Conservation (phyloP, 2,329 filamentous ascomycete genomes). For the Penicillium janthinellum region DNA sequence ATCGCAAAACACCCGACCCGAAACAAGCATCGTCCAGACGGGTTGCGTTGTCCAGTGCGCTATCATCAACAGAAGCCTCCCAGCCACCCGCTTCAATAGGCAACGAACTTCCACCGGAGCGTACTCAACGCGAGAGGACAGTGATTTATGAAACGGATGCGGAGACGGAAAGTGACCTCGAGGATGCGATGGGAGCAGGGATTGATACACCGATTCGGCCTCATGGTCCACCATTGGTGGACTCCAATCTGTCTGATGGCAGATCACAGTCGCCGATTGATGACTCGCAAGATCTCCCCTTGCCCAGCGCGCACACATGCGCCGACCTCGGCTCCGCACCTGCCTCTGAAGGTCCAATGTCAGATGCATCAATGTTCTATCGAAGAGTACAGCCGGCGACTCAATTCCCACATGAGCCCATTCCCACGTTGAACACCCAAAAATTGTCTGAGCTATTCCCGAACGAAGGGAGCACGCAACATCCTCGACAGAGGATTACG, state of each 20-base stretch:
- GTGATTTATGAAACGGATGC: conserved; percentile 48
- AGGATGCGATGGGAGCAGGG: conserved; percentile 23
- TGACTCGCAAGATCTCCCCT: conserved; percentile 38
- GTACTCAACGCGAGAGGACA: conserved; percentile 27
- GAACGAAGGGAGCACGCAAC: conserved; percentile 26
- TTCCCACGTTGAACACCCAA: conserved; percentile 40
- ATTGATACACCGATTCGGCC: conserved; percentile 13
- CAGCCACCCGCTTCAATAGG: background rate
- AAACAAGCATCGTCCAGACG: conserved; percentile 1
- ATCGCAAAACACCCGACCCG: background rate
- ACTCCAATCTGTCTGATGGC: conserved; percentile 6
- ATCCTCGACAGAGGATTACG: conserved; percentile 7
- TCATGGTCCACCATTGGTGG: background rate
- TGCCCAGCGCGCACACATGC: conserved; percentile 24
- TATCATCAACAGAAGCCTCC: background rate
- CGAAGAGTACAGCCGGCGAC: conserved; percentile 39
- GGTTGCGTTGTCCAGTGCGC: background rate
- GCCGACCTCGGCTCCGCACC: conserved; percentile 29
- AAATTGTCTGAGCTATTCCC: conserved; percentile 44
- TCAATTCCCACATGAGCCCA: conserved; percentile 41
- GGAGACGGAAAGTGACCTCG: conserved; percentile 39
- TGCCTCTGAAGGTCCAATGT: conserved; percentile 31
- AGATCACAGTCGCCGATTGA: conserved; percentile 18
- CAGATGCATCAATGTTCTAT: conserved; percentile 43
- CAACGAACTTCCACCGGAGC: background rate